Base-by-base conservation (phyloP, 2,329 filamentous ascomycete genomes). In the Colletotrichum siamense region DNA sequence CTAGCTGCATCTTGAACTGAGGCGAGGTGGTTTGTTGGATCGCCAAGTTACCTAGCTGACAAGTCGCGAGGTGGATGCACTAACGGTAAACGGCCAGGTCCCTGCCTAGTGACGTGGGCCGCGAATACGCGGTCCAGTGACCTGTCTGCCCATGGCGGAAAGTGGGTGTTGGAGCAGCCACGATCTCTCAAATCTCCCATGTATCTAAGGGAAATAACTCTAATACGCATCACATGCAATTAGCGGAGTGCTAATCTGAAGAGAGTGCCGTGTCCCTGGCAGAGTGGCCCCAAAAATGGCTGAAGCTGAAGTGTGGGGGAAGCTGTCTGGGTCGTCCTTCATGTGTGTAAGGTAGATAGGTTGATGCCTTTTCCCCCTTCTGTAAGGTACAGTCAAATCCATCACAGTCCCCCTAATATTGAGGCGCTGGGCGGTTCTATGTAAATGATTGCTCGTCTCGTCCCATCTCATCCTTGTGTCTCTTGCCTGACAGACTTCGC, bases 31-130 rank as follows among this genome's bases (percentile, higher is more conserved):
- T 34, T 63, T 30, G 16, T 63, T 13, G 55, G 55, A 30, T 26
- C 24, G 55, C 15, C 55, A 26, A 16, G 22, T 59, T 59, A 36
- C 34, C 34, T 36, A 22, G 44, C 55, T 28, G 26, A 59, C 55
- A 8, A 57, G 52, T 28, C n/a, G 24, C 13, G 22, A 63, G 22
- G 26, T 39, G 8, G 71, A 68, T 13, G 69, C 18, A 57, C 63
- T 72, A 72, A 72, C 70, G 63, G 36, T 52, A 49, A 72, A 34
- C 18, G 26, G 18, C 24, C 39, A 26, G 67, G 67, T 57, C 66
- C 71, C 71, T 74, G 66, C 67, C 44, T 63, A 63, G 65, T 69
- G 66, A 73, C 66, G 32, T 55, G 71, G 65, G 39, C 30, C 44
- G 57, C 34, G 7, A 28, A 55, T 52, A 34, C 18, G 34, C n/a